phyloP scores from a whole-genome alignment of 2,329 filamentous ascomycete genomes.

The Xylaria polymorpha region DNA sequence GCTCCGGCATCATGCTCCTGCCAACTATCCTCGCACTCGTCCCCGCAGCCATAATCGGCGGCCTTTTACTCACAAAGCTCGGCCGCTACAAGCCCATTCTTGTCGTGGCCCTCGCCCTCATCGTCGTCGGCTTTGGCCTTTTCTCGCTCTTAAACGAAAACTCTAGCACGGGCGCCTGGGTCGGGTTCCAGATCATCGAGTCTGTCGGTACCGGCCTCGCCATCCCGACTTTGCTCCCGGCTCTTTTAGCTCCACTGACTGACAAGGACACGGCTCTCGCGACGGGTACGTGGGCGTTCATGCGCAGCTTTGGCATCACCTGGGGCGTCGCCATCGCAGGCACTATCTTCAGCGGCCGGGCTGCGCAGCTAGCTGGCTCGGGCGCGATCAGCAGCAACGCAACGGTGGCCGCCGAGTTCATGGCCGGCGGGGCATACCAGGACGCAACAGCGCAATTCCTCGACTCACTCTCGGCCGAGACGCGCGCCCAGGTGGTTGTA shows the following conservation, averaged over 20 bases:
- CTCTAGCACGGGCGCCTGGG: slow-evolving; percentile 51
- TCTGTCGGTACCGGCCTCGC: slow-evolving; percentile 52
- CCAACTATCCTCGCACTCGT: slow-evolving; percentile 13
- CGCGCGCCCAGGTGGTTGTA: not conserved
- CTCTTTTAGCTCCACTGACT: slow-evolving; percentile 47
- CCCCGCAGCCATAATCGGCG: slow-evolving; percentile 36
- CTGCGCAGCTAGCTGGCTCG: slow-evolving; percentile 1
- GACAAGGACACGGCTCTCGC: slow-evolving; percentile 47
- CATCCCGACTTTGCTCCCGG: slow-evolving; percentile 44
- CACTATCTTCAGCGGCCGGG: slow-evolving; percentile 48
- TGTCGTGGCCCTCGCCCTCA: slow-evolving; percentile 44
- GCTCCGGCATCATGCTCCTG: slow-evolving; percentile 1
- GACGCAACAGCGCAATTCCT: not conserved
- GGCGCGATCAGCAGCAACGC: slow-evolving; percentile 32
- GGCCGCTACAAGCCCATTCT: slow-evolving; percentile 44
- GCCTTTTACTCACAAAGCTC: slow-evolving; percentile 33
- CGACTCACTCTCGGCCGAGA: not conserved
- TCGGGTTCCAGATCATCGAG: slow-evolving; percentile 51
- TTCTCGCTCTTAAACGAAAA: slow-evolving; percentile 50
- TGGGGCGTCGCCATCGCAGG: slow-evolving; percentile 49
- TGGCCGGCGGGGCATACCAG: slow-evolving; percentile 2
- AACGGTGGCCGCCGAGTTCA: not conserved
- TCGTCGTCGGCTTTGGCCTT: slow-evolving; percentile 52
- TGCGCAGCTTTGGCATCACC: slow-evolving; percentile 49
- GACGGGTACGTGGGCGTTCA: slow-evolving; percentile 48